These are phyloP conservation scores for Wickerhamomyces silvicola DNA, from an alignment of 805 yeast genomes.

Conservation along the genomic window DNA sequence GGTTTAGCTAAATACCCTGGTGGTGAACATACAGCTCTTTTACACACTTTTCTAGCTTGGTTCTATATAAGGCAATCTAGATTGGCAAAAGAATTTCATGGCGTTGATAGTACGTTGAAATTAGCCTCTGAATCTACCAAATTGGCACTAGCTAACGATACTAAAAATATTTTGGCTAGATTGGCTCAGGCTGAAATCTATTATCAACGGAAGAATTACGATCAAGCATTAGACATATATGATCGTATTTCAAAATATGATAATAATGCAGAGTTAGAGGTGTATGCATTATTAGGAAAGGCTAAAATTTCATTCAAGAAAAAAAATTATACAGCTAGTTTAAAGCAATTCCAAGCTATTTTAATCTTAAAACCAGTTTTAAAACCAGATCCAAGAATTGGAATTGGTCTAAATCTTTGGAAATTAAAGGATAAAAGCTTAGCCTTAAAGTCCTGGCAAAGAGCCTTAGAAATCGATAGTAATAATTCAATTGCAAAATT, in stretches of 20 bases:
- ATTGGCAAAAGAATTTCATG: constrained; percentile 14
- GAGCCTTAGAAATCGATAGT: constrained; percentile 65
- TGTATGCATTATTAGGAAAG: constrained; percentile 73
- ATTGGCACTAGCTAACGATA: constrained; percentile 41
- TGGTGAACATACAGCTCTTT: constrained; percentile 35
- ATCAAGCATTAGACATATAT: constrained; percentile 63
- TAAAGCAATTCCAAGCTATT: constrained; percentile 79
- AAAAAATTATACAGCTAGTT: constrained; percentile 64
- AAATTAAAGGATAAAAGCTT: constrained; percentile 66
- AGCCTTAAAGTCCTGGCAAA: constrained; percentile 79
- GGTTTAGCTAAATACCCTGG: constrained; percentile 33
- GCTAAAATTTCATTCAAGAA: constrained; percentile 75
- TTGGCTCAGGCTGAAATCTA: constrained; percentile 65
- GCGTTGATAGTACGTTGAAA: constrained; percentile 27
- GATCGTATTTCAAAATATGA: constrained; percentile 49
- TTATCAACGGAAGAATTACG: constrained; percentile 53
- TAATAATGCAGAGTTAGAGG: constrained; percentile 49
- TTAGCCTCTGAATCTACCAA: constrained; percentile 40
- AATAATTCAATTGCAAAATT: constrained; percentile 54
- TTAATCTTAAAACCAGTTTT: constrained; percentile 69
- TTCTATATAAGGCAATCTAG: constrained; percentile 45
- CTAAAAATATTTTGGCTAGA: constrained; percentile 41
- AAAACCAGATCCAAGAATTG: constrained; percentile 90
- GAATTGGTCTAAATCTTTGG: constrained; percentile 94
- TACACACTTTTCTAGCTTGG: constrained; percentile 71